Base-by-base conservation (phyloP, 768 basidiomycete genomes). In the Gloeophyllum trabeum region DNA sequence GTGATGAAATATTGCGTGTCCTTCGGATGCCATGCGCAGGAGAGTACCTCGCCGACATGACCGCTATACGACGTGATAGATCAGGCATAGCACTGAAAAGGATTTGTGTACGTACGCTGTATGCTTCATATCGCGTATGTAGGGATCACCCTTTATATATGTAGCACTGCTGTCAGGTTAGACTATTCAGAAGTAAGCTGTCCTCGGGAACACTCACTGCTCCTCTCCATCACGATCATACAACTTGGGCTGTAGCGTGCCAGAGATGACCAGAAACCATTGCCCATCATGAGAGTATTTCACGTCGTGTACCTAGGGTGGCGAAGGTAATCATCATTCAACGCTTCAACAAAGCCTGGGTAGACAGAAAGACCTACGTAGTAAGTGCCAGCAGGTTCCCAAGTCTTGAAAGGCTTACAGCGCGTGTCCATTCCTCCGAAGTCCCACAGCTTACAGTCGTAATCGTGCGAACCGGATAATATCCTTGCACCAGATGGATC, bases 401-500 rank as follows among this genome's bases (percentile, higher is more conserved):
- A 98, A 50, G 77, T 87, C 65, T 93, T 87, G 75, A 99, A 98
- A 13, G 96, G 93, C 61, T 89, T 89, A 61, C 82, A 80, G 48
- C 79, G 66, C 47, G 71, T 66, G 55, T 88, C 85, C 96, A 99
- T 99, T 13, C 96, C 96, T 51, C 94, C 94, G 61, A 98, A 98
- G 62, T 99, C 96, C 93, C 94, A 99, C 42, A 99, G 61, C 64
- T 98, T 98, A 61, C 85, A 81, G 61, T 99, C 96, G 56, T 98
- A 98, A 59, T 99, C 96, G 63, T 98, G 84, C 16, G 89, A 89
- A 13, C 96, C 96, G 6, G 89, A 86, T 14, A 88, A 63, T 23
- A 99, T 64, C 25, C 96, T 79, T 10, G 94, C 92, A 44, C 96
- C 96, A 18, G 93, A 88, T 5, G 92, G 88, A 61, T 99, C 96